Percentiles rank a stretch among this genome's conserved stretches.
Conservation (phyloP, 306 rosid genomes). For the Cyclanthera cordifolia region DNA sequence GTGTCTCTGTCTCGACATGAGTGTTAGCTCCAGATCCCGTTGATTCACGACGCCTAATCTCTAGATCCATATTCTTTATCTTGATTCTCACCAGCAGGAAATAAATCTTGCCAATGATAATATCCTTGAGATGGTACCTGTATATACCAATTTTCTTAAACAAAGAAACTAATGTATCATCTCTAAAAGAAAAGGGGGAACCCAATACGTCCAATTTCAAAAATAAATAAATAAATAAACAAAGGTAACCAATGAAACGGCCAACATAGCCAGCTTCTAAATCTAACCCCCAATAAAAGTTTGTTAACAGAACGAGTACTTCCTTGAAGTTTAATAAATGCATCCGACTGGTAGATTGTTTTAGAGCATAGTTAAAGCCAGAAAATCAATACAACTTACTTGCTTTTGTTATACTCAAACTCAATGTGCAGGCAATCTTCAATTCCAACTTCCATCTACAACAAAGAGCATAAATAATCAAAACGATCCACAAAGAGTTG, state of each 20-base stretch:
- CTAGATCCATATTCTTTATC: slow-evolving; percentile 96
- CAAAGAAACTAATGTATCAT: slow-evolving; percentile 10
- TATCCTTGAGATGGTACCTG: slow-evolving; percentile 96
- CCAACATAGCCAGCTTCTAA: neutral
- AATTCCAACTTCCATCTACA: slow-evolving; percentile 98
- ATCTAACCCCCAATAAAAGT: neutral
- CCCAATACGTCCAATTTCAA: neutral
- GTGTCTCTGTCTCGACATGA: slow-evolving; percentile 96
- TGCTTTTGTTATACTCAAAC: slow-evolving; percentile 97
- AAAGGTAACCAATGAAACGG: neutral
- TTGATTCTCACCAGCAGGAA: slow-evolving; percentile 97
- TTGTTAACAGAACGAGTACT: neutral
- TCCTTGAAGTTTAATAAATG: neutral
- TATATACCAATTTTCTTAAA: slow-evolving; percentile 11
- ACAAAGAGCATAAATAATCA: slow-evolving; percentile 22
- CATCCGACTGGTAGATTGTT: neutral
- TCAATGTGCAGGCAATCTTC: slow-evolving; percentile 98
- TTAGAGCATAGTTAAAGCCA: neutral
- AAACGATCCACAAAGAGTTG: slow-evolving; percentile 12
- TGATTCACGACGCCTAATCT: slow-evolving; percentile 92
- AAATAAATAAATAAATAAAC: neutral
- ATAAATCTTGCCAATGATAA: slow-evolving; percentile 89
- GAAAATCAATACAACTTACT: slow-evolving; percentile 41
- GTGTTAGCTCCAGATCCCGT: slow-evolving; percentile 97
- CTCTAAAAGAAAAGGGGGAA: neutral